Conservation (phyloP, 345 rosid genomes). For the Brassica rapa region DNA sequence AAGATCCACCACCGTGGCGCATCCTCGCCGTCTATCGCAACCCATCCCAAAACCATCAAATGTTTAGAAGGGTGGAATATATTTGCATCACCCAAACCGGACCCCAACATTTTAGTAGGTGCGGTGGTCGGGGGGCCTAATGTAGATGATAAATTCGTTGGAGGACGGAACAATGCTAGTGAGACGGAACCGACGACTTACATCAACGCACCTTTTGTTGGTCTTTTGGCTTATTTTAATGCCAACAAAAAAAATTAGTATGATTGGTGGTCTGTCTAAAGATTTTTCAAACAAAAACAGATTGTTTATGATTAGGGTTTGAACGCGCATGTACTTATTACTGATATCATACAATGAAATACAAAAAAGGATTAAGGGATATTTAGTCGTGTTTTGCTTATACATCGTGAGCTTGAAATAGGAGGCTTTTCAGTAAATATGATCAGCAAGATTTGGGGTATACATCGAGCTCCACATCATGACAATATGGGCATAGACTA, state of each 20-base stretch:
- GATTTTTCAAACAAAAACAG: neutral
- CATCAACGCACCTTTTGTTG: constrained; percentile 94
- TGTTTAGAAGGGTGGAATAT: constrained; percentile 67
- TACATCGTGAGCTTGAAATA: too few relatives aligned
- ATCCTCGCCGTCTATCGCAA: constrained; percentile 58
- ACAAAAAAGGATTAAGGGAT: too few relatives aligned
- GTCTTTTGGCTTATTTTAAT: constrained; percentile 75
- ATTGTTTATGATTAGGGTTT: neutral
- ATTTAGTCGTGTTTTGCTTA: too few relatives aligned
- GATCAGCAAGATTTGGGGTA: too few relatives aligned
- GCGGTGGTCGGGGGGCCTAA: constrained; percentile 87
- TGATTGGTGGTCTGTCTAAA: neutral
- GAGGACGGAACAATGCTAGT: constrained; percentile 30
- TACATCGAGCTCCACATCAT: neutral
- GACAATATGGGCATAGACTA: neutral
- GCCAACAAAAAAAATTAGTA: neutral
- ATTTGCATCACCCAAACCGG: constrained; percentile 57
- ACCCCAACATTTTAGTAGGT: constrained; percentile 67
- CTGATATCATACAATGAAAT: neutral
- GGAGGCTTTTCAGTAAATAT: too few relatives aligned
- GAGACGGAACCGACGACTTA: constrained; percentile 79
- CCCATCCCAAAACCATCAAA: constrained; percentile 53
- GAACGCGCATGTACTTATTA: neutral
- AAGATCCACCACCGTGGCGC: constrained; percentile 88
- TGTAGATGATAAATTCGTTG: constrained; percentile 60